Evolutionary conservation across 148 eudicot genomes (phyloP), one percentile per base, ranked within the genome.

Genomic region (Amaranthus palmeri): DNA sequence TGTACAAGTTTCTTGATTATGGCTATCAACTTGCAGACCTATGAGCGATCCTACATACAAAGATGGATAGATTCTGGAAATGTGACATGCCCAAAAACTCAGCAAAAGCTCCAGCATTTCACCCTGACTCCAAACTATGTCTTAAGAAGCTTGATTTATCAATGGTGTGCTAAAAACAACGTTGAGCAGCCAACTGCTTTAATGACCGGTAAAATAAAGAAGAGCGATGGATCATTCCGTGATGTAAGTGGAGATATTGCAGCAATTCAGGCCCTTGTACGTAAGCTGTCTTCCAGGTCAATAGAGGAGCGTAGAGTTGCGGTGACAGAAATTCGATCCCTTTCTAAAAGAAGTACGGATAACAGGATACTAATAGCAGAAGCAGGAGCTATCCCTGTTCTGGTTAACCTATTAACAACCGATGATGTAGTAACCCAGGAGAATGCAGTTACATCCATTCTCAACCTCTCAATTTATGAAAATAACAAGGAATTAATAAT

Each of bases 31-130:
- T 63, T 72, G 76, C 90, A 92, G 97, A 92, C 97, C 3, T 92
- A 92, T 73, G 97, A 92, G 84, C 88, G 97, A 67, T 90, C 89
- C 9, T 92, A 85, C 77, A 92, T 92, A 71, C 97, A 92, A 74
- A 84, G 96, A 84, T 92, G 97, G 97, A 86, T 92, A 15, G 97
- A 92, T 74, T 85, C 96, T 72, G 97, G 92, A 66, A 86, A 90
- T 76, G 77, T 83, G n/a, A 88, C 92, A 48, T 92, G 97, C 75
- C 97, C 97, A 60, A 92, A 92, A 81, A 92, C 97, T 51, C 97
- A 80, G 74, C 97, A 89, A 55, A 90, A 85, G 71, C 96, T 92
- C 53, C 75, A 84, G n/a, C 79, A 92, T 72, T 80, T 83, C 65
- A 88, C 87, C 59, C 85, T 93, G 18, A 93, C 97, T 2, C 89